Evolutionary conservation across 2,329 filamentous ascomycete species (phyloP), one percentile per base, ranked within the genome.

Genomic region (Arthrobotrys sinensis): DNA sequence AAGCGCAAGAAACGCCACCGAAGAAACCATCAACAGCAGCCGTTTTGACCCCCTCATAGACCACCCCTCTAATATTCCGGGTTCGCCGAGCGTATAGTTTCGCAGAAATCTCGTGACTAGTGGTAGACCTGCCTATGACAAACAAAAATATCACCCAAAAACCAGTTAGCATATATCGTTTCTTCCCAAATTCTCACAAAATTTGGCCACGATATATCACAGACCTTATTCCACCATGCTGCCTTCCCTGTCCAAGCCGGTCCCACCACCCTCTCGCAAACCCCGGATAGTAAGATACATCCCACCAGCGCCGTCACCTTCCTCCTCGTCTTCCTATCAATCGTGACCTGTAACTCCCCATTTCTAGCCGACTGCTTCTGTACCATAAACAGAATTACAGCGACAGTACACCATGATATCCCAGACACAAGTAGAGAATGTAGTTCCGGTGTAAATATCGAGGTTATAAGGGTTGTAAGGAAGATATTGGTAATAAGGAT

Each of bases 161-260:
- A 12, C 16, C 24, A 28, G 55, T 66, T 36, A 73, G 69, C 40
- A 52, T 16, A 24, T n/a, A 7, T 16, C 12, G 16, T 43, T 24
- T 52, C 57, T 57, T 38, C n/a, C 21, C 53, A 6, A 7, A 50
- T 32, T n/a, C 38, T 16, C 24, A 19, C 16, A 60, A 16, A 53
- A 40, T 34, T 16, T 12, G 6, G 5, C 11, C 1, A 28, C n/a
- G n/a, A n/a, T 43, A 38, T 28, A 46, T 16, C 36, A 69, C 76
- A 52, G 53, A 79, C 76, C 76, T 79, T 79, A 69, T 73, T 60
- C 76, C 76, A 79, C 76, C 76, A 79, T 14, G 69, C 70, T 2
- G 68, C 76, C 28, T 66, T 79, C 32, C 64, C 76, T 8, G 34
- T 48, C 76, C 68, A 79, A 16, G 36, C 63, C n/a, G 76, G 64